phyloP scores from a whole-genome alignment of 192 early-diverging fungal genomes.

The Podila epigama region DNA sequence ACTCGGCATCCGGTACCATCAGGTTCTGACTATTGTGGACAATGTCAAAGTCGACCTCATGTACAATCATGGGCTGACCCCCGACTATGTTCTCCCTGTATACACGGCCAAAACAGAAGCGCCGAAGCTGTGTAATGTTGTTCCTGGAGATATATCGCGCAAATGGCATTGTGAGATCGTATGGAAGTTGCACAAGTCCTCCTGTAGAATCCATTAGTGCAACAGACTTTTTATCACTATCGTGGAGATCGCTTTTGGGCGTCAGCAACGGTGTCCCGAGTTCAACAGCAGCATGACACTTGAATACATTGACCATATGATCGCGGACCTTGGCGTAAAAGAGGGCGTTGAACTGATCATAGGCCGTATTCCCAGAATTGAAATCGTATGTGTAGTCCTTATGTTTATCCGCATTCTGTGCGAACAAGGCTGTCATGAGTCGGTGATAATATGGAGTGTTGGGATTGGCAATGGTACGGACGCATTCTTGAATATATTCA shows the following conservation, averaged over 20 bases:
- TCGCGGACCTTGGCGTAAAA: slow-evolving; percentile 75
- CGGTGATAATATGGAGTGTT: slow-evolving; percentile 86
- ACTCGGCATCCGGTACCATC: slow-evolving; percentile 89
- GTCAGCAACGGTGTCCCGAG: slow-evolving; percentile 83
- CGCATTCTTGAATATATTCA: slow-evolving; percentile 90
- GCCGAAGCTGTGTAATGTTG: slow-evolving; percentile 76
- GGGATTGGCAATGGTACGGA: slow-evolving; percentile 88
- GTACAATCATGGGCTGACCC: slow-evolving; percentile 80
- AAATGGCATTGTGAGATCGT: slow-evolving; percentile 93
- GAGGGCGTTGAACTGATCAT: slow-evolving; percentile 68
- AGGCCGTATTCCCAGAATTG: slow-evolving; percentile 55
- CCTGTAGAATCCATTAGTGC: slow-evolving; percentile 85
- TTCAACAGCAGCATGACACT: slow-evolving; percentile 85
- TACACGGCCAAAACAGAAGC: slow-evolving; percentile 86
- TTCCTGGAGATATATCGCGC: slow-evolving; percentile 83
- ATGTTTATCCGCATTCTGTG: slow-evolving; percentile 76
- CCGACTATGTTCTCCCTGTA: slow-evolving; percentile 83
- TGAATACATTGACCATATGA: slow-evolving; percentile 80
- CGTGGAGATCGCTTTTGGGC: slow-evolving; percentile 77
- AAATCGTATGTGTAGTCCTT: slow-evolving; percentile 94
- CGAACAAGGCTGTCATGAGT: slow-evolving; percentile 84
- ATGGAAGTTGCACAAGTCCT: slow-evolving; percentile 83
- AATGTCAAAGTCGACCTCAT: slow-evolving; percentile 93
- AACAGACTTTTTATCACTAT: slow-evolving; percentile 74
- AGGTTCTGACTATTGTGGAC: slow-evolving; percentile 66